phyloP scores from a whole-genome alignment of 495 filamentous ascomycete genomes.

The Astrothelium subdiscretum region DNA sequence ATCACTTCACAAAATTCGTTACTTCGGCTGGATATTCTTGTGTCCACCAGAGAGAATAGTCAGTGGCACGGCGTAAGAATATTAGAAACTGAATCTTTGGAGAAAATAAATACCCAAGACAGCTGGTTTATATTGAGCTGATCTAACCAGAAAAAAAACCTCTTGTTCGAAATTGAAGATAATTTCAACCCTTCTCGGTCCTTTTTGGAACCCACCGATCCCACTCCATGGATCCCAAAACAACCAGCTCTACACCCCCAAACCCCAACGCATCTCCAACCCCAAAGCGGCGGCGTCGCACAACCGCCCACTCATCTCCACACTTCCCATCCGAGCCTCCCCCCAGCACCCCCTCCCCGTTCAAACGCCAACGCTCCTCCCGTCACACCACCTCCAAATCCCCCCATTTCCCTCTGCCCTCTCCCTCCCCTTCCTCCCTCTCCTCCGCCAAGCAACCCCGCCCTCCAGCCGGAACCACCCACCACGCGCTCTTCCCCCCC shows the following conservation, averaged over 20 bases:
- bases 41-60: no score
- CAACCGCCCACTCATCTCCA: background rate
- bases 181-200: background rate
- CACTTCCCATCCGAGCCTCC: background rate
- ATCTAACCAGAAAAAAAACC: no score
- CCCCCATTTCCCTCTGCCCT: background rate
- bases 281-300: background rate
- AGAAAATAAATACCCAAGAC: no score
- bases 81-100: no score
- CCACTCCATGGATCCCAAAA: background rate
- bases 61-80: no score
- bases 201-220: background rate
- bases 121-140: no score
- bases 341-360: background rate
- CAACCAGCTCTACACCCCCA: background rate
- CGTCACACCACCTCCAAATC: background rate
- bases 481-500: conserved; percentile 59
- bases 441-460: background rate
- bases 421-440: no score
- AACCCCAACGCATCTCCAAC: background rate
- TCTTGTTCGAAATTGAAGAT: no score
- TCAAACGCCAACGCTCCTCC: background rate
- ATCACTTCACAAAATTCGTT: no score
- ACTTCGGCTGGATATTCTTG: no score
- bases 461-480: conserved; percentile 35